phyloP scores from a whole-genome alignment of 306 rosid species.

The Vigna hirtella region DNA sequence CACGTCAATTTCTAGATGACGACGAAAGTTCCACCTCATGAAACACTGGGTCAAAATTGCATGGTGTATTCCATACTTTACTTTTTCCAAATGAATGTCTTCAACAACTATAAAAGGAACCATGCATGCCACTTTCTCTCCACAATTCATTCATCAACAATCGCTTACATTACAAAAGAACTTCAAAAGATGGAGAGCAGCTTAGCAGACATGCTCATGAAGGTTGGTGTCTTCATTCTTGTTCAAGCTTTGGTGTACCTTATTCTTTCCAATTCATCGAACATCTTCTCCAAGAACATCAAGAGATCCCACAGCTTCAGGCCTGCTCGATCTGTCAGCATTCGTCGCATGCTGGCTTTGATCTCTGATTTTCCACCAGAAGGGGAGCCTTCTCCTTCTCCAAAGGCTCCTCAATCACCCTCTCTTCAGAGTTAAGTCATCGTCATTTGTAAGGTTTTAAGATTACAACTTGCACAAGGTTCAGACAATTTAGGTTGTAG shows the following conservation, averaged over 20 bases:
- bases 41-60: slow-evolving; percentile 23
- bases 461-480: too few species aligned
- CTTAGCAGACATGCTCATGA: slow-evolving; percentile 61
- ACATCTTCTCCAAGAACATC: slow-evolving; percentile 63
- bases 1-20: slow-evolving; percentile 38
- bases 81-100: background rate
- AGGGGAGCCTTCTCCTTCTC: slow-evolving; percentile 66
- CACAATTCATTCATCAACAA: slow-evolving; percentile 21
- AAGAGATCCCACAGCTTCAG: slow-evolving; percentile 67
- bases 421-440: slow-evolving; percentile 18
- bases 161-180: background rate
- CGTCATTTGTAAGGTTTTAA: background rate
- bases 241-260: slow-evolving; percentile 82
- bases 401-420: slow-evolving; percentile 50
- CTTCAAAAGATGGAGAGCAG: slow-evolving; percentile 49
- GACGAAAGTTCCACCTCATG: slow-evolving; percentile 34
- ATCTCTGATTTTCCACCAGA: slow-evolving; percentile 76
- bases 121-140: background rate
- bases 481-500: background rate
- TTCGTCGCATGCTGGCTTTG: slow-evolving; percentile 71
- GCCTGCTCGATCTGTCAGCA: slow-evolving; percentile 69
- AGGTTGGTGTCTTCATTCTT: slow-evolving; percentile 64
- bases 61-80: background rate
- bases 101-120: slow-evolving; percentile 39
- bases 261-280: slow-evolving; percentile 82